Conservation (phyloP, 768 basidiomycete genomes). For the Asterophora parasitica region DNA sequence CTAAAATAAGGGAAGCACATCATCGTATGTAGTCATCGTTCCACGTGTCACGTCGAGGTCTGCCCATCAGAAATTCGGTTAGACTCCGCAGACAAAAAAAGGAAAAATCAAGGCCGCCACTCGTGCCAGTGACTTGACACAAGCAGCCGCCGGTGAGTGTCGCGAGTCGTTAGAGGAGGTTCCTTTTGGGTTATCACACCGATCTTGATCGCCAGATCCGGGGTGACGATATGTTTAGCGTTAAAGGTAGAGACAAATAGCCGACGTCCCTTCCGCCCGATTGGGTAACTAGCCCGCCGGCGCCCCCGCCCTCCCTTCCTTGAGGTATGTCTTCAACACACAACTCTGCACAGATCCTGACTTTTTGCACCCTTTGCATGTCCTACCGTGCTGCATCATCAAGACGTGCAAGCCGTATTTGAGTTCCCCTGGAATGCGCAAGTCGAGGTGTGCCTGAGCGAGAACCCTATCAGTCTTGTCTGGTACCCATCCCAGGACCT, state of each 20-base stretch:
- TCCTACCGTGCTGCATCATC: constrained; percentile 53
- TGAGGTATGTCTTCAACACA: constrained; percentile 28
- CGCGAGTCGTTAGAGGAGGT: too few species aligned
- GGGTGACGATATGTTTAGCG: background rate
- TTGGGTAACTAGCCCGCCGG: background rate
- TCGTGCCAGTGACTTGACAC: background rate
- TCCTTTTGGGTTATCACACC: background rate
- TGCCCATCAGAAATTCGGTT: constrained; percentile 4
- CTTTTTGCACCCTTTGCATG: constrained; percentile 50
- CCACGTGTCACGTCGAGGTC: constrained; percentile 8
- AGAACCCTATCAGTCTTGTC: constrained; percentile 41
- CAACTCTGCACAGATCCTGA: constrained; percentile 22
- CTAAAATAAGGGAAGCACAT: background rate
- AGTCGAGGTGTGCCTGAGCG: constrained; percentile 55
- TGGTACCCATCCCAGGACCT: constrained; percentile 48
- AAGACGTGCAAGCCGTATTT: constrained; percentile 56
- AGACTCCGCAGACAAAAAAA: background rate
- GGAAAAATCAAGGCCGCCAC: background rate
- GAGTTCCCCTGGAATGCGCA: constrained; percentile 43
- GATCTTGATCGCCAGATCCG: constrained; percentile 7
- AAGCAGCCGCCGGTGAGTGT: background rate
- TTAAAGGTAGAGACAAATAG: background rate
- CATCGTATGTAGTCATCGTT: background rate
- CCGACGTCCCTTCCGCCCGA: background rate
- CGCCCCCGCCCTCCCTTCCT: constrained; percentile 9